Conservation (phyloP, 2,329 filamentous ascomycete genomes). For the Penicillium sp. region DNA sequence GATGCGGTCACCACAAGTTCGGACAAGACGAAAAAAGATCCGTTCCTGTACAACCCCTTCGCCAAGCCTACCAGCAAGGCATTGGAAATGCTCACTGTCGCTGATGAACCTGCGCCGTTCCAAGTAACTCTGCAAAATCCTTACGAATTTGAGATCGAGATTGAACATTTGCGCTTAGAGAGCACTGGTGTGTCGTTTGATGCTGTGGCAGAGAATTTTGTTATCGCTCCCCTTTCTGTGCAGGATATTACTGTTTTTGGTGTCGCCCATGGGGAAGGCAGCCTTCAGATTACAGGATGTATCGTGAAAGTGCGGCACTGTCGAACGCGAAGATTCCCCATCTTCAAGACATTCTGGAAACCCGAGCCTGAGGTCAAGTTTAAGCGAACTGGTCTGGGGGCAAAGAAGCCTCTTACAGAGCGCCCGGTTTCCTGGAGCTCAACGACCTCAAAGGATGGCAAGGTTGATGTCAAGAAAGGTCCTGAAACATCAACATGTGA, state of each 20-base stretch:
- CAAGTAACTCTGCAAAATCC: constrained; percentile 87
- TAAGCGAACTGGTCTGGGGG: constrained; percentile 69
- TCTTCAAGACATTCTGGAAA: constrained; percentile 76
- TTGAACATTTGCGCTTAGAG: constrained; percentile 76
- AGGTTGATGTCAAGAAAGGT: constrained; percentile 34
- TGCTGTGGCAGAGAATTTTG: constrained; percentile 61
- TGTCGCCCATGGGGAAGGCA: constrained; percentile 65
- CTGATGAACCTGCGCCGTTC: constrained; percentile 75
- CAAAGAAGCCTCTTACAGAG: constrained; percentile 54
- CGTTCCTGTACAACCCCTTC: constrained; percentile 96
- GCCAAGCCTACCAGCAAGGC: constrained; percentile 62
- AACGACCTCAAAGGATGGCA: constrained; percentile 39
- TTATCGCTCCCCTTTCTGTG: constrained; percentile 78
- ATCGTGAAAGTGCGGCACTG: constrained; percentile 78
- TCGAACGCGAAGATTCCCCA: constrained; percentile 76
- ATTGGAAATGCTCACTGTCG: constrained; percentile 70
- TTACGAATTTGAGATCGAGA: constrained; percentile 86
- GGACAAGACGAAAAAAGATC: constrained; percentile 58
- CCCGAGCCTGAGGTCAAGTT: constrained; percentile 69
- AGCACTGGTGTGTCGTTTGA: constrained; percentile 72
- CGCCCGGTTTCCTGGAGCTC: constrained; percentile 47
- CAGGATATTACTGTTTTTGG: constrained; percentile 74
- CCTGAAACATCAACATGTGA: constrained; percentile 43
- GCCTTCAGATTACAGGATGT: constrained; percentile 74
- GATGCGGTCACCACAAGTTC: constrained; percentile 43